Conservation (phyloP, 2,329 filamentous ascomycete genomes). For the Teratosphaeria zuluensis region DNA sequence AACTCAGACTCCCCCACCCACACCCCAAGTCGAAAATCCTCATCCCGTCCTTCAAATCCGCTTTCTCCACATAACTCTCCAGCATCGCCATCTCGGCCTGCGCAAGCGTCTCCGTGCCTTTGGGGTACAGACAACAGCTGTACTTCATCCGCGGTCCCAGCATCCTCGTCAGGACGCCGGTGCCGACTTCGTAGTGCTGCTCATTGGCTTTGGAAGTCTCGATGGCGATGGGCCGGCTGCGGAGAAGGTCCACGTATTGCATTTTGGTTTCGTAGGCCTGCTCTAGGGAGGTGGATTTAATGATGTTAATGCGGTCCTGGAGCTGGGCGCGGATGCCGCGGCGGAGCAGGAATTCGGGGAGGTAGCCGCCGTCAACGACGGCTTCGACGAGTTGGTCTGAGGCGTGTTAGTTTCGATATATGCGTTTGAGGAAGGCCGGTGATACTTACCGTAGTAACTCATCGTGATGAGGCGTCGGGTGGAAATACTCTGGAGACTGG, state of each 20-base stretch:
- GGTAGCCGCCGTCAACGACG: constrained; percentile 55
- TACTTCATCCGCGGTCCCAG: constrained; percentile 66
- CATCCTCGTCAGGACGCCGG: constrained; percentile 50
- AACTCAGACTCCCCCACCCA: constrained; percentile 57
- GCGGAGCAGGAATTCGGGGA: constrained; percentile 53
- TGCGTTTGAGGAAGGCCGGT: background rate
- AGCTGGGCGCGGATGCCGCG: constrained; percentile 58
- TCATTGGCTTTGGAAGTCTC: constrained; percentile 56
- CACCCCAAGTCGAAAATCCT: constrained; percentile 56
- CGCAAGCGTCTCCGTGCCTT: constrained; percentile 51
- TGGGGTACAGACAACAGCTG: constrained; percentile 56
- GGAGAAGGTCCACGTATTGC: constrained; percentile 51
- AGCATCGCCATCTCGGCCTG: constrained; percentile 61
- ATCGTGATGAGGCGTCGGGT: background rate
- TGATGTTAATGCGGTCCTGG: constrained; percentile 47
- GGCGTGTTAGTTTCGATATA: background rate
- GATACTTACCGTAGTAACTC: background rate
- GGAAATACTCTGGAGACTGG: background rate
- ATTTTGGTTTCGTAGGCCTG: constrained; percentile 52
- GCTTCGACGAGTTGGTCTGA: constrained; percentile 37
- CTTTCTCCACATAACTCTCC: constrained; percentile 51
- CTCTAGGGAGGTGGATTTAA: constrained; percentile 44
- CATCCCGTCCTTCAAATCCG: constrained; percentile 51
- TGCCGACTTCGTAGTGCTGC: constrained; percentile 66
- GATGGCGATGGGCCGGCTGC: constrained; percentile 55